Conservation (phyloP, 345 rosid genomes). For the Psidium friedrichsthalianum region DNA sequence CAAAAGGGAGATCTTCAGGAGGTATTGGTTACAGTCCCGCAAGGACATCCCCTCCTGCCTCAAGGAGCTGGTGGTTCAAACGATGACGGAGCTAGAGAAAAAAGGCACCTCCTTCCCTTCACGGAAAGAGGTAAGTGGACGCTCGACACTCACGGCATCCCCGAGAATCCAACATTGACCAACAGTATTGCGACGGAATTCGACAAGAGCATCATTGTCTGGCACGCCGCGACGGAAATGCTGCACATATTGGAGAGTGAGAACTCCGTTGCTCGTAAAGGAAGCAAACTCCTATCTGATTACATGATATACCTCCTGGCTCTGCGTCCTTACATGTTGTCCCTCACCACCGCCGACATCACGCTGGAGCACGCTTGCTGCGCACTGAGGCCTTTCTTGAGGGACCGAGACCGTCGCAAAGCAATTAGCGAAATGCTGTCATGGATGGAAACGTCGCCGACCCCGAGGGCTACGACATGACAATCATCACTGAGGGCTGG, state of each 20-base stretch:
- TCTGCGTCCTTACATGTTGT: background rate
- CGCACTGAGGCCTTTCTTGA: background rate
- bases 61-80: background rate
- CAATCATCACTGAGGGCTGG: background rate
- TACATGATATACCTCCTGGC: slow-evolving; percentile 2
- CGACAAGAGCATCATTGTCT: slow-evolving; percentile 4
- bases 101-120: background rate
- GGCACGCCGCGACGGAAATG: slow-evolving; percentile 2
- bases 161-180: background rate
- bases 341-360: background rate
- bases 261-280: background rate
- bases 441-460: background rate
- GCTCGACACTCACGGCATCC: background rate
- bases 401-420: background rate
- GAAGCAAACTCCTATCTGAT: background rate
- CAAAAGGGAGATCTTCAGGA: background rate
- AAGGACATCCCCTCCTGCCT: background rate
- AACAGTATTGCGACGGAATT: background rate
- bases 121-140: slow-evolving; percentile 1
- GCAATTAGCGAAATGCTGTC: background rate
- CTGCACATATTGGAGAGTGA: background rate
- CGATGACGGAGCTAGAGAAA: background rate
- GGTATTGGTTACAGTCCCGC: background rate
- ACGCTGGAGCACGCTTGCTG: background rate
- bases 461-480: too few relatives aligned